Evolutionary conservation across 139 green algal genomes (phyloP), one percentile per base, ranked within the genome.

Genomic region (Chlorella ohadii): DNA sequence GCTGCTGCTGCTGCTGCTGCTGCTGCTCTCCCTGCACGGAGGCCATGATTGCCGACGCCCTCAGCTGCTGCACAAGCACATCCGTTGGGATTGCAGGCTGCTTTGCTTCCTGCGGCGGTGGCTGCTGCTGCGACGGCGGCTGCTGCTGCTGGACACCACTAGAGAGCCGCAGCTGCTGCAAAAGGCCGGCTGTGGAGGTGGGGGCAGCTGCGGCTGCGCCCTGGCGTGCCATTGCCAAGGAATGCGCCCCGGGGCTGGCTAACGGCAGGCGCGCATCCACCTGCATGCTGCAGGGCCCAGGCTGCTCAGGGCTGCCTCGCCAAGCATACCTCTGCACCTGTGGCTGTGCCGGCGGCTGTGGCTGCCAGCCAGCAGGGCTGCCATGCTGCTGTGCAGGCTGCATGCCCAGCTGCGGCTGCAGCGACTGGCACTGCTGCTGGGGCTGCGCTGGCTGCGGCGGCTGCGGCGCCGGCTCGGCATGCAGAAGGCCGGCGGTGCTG

Each of bases 131-230:
- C 12, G 20, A 25, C 71, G 33, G 71, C 71, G 33, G 39, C 12
- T 38, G 71, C 25, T 23, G 25, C 23, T 22, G 39, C 59, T 33
- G 5, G 39, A 1, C 27, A 27, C 11, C 3, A 17, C 19, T n/a
- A 0, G 73, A 64, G 31, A 31, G 47, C 22, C 33, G 75, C 75
- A 81, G 56, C 75, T 81, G 75, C 75, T 70, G 19, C 55, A 81
- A 34, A 56, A 81, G 25, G 33, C 39, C 75, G 0, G 38, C 75
- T 17, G 75, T 81, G 5, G 41, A 55, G 3, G n/a, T 39, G 5
- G 41, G 33, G 3, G n/a, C 23, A 33, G 34, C 38, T 55, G 51
- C 51, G 15, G 51, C 51, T 22, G 51, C 51, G 15, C 51, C 51
- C 15, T 19, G 9, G 11, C 15, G 51, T 13, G 15, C 51, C 51